Conservation (phyloP, 176 grass and related monocot genomes). For the Dendrocalamus sinicus region DNA sequence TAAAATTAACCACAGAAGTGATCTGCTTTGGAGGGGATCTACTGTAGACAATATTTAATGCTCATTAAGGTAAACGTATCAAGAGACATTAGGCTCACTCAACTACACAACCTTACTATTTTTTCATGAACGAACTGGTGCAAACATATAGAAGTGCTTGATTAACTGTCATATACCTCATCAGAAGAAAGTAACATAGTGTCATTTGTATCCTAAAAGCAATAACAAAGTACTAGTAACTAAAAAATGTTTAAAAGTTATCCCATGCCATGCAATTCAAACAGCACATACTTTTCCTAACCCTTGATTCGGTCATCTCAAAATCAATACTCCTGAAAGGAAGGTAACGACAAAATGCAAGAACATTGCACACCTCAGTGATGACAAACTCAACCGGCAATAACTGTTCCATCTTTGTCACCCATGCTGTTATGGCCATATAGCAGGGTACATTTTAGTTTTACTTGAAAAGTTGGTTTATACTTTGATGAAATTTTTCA, state of each 20-base stretch:
- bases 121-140: slow-evolving; percentile 11
- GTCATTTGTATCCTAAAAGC: background rate
- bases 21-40: background rate
- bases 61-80: background rate
- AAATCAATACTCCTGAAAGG: background rate
- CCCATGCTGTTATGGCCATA: background rate
- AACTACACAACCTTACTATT: background rate
- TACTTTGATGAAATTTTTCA: no score
- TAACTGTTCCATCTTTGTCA: background rate
- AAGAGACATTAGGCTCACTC: slow-evolving; percentile 8
- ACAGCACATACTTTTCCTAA: no score
- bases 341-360: background rate
- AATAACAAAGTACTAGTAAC: background rate
- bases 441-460: slow-evolving; percentile 3
- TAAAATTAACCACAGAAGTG: slow-evolving; percentile 14
- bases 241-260: no score
- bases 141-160: slow-evolving; percentile 1
- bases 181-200: background rate
- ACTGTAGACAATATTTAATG: slow-evolving; percentile 1
- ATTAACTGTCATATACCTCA: slow-evolving; percentile 11
- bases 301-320: no score
- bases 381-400: background rate
- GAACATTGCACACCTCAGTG: background rate
- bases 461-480: background rate
- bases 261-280: no score